These are phyloP conservation scores for Rhipidocladum racemiflorum DNA, from an alignment of 176 grass and related monocot species.

Conservation along the genomic window DNA sequence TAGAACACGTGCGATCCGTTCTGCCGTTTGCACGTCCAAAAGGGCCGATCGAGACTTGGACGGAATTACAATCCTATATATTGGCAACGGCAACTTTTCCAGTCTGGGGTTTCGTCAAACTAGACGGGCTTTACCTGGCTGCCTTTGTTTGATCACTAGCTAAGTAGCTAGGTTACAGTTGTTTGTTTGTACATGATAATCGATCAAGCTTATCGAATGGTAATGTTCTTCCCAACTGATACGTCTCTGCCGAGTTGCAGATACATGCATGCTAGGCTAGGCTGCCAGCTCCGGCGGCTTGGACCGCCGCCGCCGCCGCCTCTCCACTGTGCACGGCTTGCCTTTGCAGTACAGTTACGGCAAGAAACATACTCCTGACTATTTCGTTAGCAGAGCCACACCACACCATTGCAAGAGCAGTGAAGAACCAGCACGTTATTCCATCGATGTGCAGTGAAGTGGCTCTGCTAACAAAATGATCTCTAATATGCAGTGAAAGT, in stretches of 20 bases:
- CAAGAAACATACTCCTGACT: not conserved
- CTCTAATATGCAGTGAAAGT: not conserved
- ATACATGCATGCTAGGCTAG: not conserved
- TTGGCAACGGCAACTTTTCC: not conserved
- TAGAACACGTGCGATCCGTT: not conserved
- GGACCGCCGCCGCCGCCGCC: not conserved
- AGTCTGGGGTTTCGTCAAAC: not conserved
- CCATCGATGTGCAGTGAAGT: not conserved
- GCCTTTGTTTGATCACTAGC: not conserved
- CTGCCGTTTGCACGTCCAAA: not conserved
- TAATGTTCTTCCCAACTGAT: not conserved
- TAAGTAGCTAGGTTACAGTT: too few species aligned
- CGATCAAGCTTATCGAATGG: not conserved
- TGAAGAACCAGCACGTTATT: not conserved
- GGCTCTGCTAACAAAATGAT: not conserved
- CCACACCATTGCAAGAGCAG: not conserved
- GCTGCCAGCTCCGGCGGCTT: not conserved
- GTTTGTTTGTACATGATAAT: not conserved
- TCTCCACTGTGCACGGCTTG: not conserved
- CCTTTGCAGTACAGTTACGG: not conserved
- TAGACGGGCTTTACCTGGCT: not conserved
- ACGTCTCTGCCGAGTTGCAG: not conserved
- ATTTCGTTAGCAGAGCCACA: not conserved
- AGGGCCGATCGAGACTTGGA: not conserved
- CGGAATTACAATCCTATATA: too few species aligned